Base-by-base conservation (phyloP, 2,329 filamentous ascomycete genomes). In the Ascochyta rabiei region DNA sequence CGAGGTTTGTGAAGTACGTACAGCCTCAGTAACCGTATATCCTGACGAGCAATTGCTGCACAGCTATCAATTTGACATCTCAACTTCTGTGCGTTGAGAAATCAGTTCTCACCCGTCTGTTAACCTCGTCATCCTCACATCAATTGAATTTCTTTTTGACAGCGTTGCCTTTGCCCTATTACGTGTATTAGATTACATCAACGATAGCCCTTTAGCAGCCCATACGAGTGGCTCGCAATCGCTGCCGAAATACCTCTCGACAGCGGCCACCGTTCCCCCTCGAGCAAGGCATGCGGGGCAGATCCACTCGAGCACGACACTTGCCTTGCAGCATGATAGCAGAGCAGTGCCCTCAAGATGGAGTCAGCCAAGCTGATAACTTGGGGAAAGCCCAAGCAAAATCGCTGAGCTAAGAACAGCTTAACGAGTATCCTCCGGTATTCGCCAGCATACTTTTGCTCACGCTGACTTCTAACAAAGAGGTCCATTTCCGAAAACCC, bases 301-400 rank as follows among this genome's bases (percentile, higher is more conserved):
- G 9, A 28, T 21, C 3, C 35, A 35, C 18, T 21, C 10, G 35
- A 30, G 19, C 18, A 21, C 13, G 28, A 45, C 18, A 48, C 15
- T 23, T 56, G 47, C 21, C 10, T 13, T 53, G 60, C 59, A 69
- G 72, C 49, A 63, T 57, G 4, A 63, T 57, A 55, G 40, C 63
- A 68, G 82, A 86, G 19, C 79, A 82, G 1, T 88, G 91, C 0
- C 80, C 84, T 45, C 87, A 95, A 61, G 81, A 87, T 40, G 85
- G 89, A 1, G 84, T 97, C 44, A 83, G 86, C 59, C 90, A 89
- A 67, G 88, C 96, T 62, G 85, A 79, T 52, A 16, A 76, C 31
- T 3, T 69, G 69, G 6, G 73, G 64, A 6, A 77, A 68, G 1
- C 77, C 77, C 6, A 76, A 63, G 3, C 69, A 65, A 21, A 75